phyloP scores from a whole-genome alignment of 352 stramenopile genomes.

The Blastocystis sp. region DNA sequence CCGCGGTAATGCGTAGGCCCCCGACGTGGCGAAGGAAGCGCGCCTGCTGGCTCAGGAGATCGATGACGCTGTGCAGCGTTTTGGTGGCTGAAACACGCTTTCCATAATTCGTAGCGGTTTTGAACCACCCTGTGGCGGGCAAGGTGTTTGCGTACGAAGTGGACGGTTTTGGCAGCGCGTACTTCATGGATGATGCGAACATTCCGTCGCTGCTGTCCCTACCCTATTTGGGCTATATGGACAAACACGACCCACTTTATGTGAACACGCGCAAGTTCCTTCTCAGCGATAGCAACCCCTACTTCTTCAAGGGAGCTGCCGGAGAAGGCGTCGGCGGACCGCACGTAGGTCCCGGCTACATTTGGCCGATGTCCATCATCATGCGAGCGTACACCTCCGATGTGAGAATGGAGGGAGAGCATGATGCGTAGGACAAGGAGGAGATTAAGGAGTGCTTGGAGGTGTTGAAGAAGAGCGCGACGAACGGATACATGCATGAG shows the following conservation, averaged over 20 bases:
- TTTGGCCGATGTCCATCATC: slow-evolving; percentile 80
- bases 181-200: slow-evolving; percentile 82
- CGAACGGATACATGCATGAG: slow-evolving; percentile 79
- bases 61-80: slow-evolving; percentile 73
- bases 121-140: slow-evolving; percentile 69
- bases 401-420: not conserved
- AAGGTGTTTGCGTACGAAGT: slow-evolving; percentile 79
- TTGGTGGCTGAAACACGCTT: slow-evolving; percentile 16
- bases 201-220: slow-evolving; percentile 78
- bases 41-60: slow-evolving; percentile 73
- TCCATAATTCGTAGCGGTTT: slow-evolving; percentile 22
- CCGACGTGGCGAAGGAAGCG: slow-evolving; percentile 55
- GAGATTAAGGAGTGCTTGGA: slow-evolving; percentile 76
- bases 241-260: slow-evolving; percentile 75
- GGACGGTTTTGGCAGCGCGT: slow-evolving; percentile 79
- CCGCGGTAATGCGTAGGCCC: not conserved
- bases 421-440: slow-evolving; percentile 72
- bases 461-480: slow-evolving; percentile 75
- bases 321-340: slow-evolving; percentile 76
- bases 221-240: slow-evolving; percentile 77
- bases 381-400: slow-evolving; percentile 77
- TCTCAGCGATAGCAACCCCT: slow-evolving; percentile 76
- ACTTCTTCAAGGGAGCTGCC: slow-evolving; percentile 75
- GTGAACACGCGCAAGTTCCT: slow-evolving; percentile 77
- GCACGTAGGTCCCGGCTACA: slow-evolving; percentile 76